These are phyloP conservation scores for Blastosporella zonata DNA, from an alignment of 1,284 basidiomycete species.

Conservation along the genomic window DNA sequence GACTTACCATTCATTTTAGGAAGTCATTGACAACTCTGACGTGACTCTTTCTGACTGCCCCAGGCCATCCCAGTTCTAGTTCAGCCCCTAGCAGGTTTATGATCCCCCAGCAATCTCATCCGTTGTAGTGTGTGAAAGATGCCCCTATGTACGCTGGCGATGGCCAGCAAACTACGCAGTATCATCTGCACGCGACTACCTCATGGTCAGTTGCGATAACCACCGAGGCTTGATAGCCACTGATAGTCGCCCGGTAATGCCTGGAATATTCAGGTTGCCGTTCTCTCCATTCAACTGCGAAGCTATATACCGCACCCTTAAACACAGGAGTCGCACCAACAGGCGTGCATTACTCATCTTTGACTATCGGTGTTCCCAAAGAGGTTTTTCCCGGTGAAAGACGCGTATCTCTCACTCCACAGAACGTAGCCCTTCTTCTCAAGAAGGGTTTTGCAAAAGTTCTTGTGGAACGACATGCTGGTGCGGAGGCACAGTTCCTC, in stretches of 20 bases:
- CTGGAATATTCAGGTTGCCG: conserved; percentile 26
- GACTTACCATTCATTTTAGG: neutral
- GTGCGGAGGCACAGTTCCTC: conserved; percentile 69
- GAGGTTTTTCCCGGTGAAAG: conserved; percentile 76
- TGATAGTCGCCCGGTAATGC: neutral
- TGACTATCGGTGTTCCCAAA: conserved; percentile 75
- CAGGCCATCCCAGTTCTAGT: neutral
- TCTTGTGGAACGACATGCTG: conserved; percentile 71
- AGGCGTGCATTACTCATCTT: conserved; percentile 68
- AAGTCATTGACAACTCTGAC: neutral
- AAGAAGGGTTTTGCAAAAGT: conserved; percentile 80
- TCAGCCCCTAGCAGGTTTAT: conserved; percentile 7
- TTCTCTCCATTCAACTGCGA: conserved; percentile 31
- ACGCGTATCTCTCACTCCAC: conserved; percentile 77
- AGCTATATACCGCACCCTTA: conserved; percentile 23
- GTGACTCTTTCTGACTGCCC: neutral
- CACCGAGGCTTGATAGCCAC: neutral
- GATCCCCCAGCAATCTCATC: neutral
- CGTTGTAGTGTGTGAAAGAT: conserved; percentile 22
- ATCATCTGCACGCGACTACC: conserved; percentile 8
- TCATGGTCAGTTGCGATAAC: conserved; percentile 17
- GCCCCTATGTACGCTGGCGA: conserved; percentile 27
- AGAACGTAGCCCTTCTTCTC: conserved; percentile 66
- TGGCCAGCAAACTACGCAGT: conserved; percentile 22
- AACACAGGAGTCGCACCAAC: conserved; percentile 22